Conservation (phyloP, 805 yeast genomes). For the Ogataea sp. region DNA sequence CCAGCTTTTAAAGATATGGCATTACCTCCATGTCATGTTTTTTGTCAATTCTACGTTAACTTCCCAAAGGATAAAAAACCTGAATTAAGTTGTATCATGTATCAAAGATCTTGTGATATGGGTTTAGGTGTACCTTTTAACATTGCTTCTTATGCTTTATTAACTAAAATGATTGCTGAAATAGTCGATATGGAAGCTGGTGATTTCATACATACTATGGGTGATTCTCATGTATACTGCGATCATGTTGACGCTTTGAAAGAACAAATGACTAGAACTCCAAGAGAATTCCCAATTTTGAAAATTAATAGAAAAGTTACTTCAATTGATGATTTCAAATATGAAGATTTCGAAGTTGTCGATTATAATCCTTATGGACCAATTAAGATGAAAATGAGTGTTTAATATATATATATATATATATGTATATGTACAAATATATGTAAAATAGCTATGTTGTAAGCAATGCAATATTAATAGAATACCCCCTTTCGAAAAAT, state of each 20-base stretch:
- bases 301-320: slow-evolving; percentile 57
- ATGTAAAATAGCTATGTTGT: too few species aligned
- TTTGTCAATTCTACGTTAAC: slow-evolving; percentile 89
- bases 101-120: slow-evolving; percentile 99
- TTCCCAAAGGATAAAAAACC: slow-evolving; percentile 60
- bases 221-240: slow-evolving; percentile 92
- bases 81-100: slow-evolving; percentile 75
- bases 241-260: slow-evolving; percentile 90
- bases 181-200: slow-evolving; percentile 95
- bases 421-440: neutral
- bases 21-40: slow-evolving; percentile 96
- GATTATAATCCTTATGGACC: slow-evolving; percentile 76
- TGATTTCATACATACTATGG: slow-evolving; percentile 90
- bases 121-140: slow-evolving; percentile 99
- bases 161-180: slow-evolving; percentile 92
- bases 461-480: too few species aligned
- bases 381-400: slow-evolving; percentile 97
- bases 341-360: slow-evolving; percentile 77
- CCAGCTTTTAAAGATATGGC: slow-evolving; percentile 94
- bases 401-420: slow-evolving; percentile 29
- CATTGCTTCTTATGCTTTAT: slow-evolving; percentile 90
- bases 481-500: too few species aligned
- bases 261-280: slow-evolving; percentile 68
- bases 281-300: slow-evolving; percentile 75
- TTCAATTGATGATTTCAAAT: slow-evolving; percentile 78